Conservation (phyloP, 2,329 filamentous ascomycete genomes). For the Fusarium graminum region DNA sequence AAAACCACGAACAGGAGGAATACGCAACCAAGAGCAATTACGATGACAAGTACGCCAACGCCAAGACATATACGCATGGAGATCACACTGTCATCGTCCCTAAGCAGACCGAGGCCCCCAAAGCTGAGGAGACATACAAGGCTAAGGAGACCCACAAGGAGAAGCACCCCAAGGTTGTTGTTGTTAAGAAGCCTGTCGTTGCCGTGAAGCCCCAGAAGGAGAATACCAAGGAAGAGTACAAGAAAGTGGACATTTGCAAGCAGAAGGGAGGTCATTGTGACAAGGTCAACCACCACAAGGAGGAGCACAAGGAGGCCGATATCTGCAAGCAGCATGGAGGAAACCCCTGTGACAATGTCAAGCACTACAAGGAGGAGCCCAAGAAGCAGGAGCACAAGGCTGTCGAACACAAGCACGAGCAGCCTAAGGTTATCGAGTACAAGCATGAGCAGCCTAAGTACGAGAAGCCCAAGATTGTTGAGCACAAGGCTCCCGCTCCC, state of each 20-base stretch:
- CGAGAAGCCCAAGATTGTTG: not conserved
- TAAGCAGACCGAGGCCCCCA: slow-evolving; percentile 23
- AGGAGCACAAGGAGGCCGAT: slow-evolving; percentile 9
- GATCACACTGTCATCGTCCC: slow-evolving; percentile 29
- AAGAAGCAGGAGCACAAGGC: slow-evolving; percentile 25
- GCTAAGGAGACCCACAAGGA: slow-evolving; percentile 2
- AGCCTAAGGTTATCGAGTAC: not conserved
- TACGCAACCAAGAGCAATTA: slow-evolving; percentile 10
- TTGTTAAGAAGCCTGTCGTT: not conserved
- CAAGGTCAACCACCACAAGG: slow-evolving; percentile 14
- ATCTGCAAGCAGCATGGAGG: slow-evolving; percentile 11
- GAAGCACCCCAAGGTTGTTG: slow-evolving; percentile 7
- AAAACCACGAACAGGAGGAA: slow-evolving; percentile 28
- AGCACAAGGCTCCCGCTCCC: slow-evolving; percentile 1
- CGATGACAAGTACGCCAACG: slow-evolving; percentile 8
- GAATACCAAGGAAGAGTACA: not conserved
- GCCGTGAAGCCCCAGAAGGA: slow-evolving; percentile 3
- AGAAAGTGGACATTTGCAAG: not conserved
- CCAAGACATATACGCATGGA: slow-evolving; percentile 31
- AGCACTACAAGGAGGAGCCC: slow-evolving; percentile 11
- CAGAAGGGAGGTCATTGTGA: slow-evolving; percentile 15
- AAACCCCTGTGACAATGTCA: slow-evolving; percentile 19
- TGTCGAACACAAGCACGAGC: not conserved
- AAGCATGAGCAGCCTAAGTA: not conserved
- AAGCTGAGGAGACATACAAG: slow-evolving; percentile 1